Evolutionary conservation across 2,329 filamentous ascomycete species (phyloP), one percentile per base, ranked within the genome.

Genomic region (Ascochyta lentis): DNA sequence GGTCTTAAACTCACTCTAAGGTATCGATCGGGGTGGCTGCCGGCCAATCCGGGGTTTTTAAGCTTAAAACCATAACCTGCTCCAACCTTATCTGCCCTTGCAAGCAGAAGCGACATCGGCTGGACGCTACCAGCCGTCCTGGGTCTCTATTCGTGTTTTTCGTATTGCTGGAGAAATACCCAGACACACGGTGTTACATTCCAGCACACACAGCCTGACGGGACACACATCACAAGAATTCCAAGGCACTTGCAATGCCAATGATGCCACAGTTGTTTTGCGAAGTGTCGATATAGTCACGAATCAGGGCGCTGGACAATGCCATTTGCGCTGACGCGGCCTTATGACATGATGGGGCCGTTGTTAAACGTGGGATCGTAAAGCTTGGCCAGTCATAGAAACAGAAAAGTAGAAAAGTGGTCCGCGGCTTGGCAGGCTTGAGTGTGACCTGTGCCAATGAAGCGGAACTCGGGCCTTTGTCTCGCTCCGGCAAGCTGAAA

Each of bases 61-160:
- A 71, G 70, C 70, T 73, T 73, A 73, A 72, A 72, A 69, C 69
- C 68, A 72, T 72, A 72, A 72, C 63, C 67, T 67, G 65, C 61
- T 65, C 55, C 65, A 74, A 71, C 68, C 69, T 74, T 73, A 74
- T 72, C 69, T 71, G 58, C 62, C 56, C 64, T 56, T 67, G 61
- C 53, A 66, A 57, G 54, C 55, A 64, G 65, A 66, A 69, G 59
- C 65, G 67, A 68, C 44, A 54, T 61, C 56, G 59, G 64, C 54
- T 64, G 67, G 66, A 63, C 49, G 53, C 50, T 26, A n/a, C 19
- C 38, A 51, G 37, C 47, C 47, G 19, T 43, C 29, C 16, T 31
- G 37, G 13, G 15, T 35, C n/a, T 15, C 15, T 42, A 31, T 35
- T 42, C 31, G 35, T 42, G 41, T 47, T 37, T 33, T 15, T 49